These are phyloP conservation scores for Leishmania tarentolae DNA, from an alignment of 208 protist species.

Conservation along the genomic window DNA sequence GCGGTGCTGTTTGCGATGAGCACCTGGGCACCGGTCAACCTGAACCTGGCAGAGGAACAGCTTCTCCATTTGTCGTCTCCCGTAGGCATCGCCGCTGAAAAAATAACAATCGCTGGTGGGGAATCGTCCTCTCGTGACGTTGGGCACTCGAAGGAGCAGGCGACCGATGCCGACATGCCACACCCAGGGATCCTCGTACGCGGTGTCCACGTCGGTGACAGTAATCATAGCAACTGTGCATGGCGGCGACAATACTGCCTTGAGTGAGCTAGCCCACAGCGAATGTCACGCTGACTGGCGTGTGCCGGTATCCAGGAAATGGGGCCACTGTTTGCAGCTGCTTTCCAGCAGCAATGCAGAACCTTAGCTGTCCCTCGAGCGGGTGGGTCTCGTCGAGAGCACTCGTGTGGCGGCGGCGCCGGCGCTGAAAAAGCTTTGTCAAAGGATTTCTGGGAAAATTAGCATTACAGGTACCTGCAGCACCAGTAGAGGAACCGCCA, in stretches of 20 bases:
- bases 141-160: not conserved
- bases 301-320: not conserved
- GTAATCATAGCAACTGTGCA: not conserved
- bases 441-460: slow-evolving; percentile 20
- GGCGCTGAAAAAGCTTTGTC: not conserved
- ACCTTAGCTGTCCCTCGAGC: not conserved
- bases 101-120: not conserved
- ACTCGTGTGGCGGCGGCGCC: not conserved
- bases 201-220: not conserved
- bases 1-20: not conserved
- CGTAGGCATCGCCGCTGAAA: not conserved
- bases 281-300: not conserved
- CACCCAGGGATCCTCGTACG: not conserved
- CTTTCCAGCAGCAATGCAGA: not conserved
- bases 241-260: not conserved
- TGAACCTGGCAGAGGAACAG: not conserved
- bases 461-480: slow-evolving; percentile 13
- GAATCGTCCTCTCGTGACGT: not conserved
- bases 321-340: not conserved
- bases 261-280: not conserved
- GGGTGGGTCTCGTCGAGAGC: not conserved
- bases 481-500: slow-evolving; percentile 7
- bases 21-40: not conserved
- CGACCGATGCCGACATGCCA: not conserved
- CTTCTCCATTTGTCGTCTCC: not conserved